Base-by-base conservation (phyloP, 2,329 filamentous ascomycete genomes). In the Aspergillus pseudonomiae region DNA sequence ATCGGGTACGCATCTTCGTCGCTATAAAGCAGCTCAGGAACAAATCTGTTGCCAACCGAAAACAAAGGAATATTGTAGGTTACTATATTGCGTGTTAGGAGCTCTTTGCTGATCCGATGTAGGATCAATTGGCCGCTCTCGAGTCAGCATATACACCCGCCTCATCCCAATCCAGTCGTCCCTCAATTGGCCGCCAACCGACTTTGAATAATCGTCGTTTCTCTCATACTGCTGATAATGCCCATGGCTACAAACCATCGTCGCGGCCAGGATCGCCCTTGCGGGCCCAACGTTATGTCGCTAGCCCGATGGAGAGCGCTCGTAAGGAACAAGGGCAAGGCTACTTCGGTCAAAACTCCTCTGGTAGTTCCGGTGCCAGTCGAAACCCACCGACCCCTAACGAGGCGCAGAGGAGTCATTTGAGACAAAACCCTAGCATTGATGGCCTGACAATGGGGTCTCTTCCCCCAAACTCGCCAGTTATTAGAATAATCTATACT, bases 401-500 rank as follows among this genome's bases (percentile, higher is more conserved):
- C 56, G 90, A 93, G 70, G 83, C 86, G 57, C 85, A 87, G 67
- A 85, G 86, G 72, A 81, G 90, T 69, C 93, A 97, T 77, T 88
- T 90, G 60, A 88, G 92, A 73, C 91, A 92, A 70, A 91, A 91
- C 72, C 92, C 91, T 60, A 96, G 92, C 78, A 85, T 94, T 73
- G 94, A 97, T 78, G 90, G 90, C 66, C 90, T 92, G 70, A 89
- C 94, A 67, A 95, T 94, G 86, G 92, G 92, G 68, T 90, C 91
- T 64, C 82, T 97, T 73, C 94, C 94, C 62, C 86, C 89, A 68
- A 92, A 93, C 78, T 93, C 96, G 77, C 91, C 94, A 64, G 88
- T 97, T 65, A 96, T 98, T 67, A 88, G 94, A 67, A 93, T 97
- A 69, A 97, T 98, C 74, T 97, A 92, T 69, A 95, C 93, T 56